phyloP scores from a whole-genome alignment of 2,329 filamentous ascomycete genomes.

The Fusarium odoratissimum region DNA sequence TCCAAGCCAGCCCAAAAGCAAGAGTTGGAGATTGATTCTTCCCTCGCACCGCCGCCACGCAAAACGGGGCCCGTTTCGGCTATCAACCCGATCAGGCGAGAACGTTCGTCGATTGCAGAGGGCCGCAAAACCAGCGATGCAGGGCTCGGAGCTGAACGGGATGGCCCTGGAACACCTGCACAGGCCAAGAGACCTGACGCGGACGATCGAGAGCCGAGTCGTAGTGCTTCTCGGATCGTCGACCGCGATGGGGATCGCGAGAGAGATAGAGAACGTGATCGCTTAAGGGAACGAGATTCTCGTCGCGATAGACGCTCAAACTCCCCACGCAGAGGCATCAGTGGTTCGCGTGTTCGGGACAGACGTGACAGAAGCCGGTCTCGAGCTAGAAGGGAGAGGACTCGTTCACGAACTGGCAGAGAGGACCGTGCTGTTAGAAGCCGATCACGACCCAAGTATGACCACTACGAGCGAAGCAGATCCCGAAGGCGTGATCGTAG shows the following conservation, averaged over 20 bases:
- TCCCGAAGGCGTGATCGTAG: constrained; percentile 53
- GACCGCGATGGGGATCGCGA: constrained; percentile 44
- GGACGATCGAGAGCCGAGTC: constrained; percentile 49
- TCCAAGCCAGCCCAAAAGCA: constrained; percentile 61
- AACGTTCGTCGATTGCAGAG: constrained; percentile 58
- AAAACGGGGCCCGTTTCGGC: constrained; percentile 66
- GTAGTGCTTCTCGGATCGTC: constrained; percentile 48
- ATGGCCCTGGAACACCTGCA: constrained; percentile 49
- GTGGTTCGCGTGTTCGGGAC: constrained; percentile 48
- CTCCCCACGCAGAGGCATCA: constrained; percentile 53
- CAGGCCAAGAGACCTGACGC: constrained; percentile 42
- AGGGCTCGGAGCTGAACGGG: constrained; percentile 50
- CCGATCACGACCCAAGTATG: constrained; percentile 50
- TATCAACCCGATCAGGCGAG: constrained; percentile 65
- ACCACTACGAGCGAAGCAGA: constrained; percentile 51
- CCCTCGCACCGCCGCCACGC: constrained; percentile 66
- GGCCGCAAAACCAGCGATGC: constrained; percentile 53
- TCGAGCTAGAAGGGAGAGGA: constrained; percentile 52
- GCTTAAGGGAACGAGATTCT: constrained; percentile 44
- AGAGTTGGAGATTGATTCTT: constrained; percentile 67
- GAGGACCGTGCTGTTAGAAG: constrained; percentile 50
- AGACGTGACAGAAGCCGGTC: constrained; percentile 54
- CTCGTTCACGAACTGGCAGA: constrained; percentile 53
- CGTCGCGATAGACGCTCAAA: constrained; percentile 53
- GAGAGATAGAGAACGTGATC: constrained; percentile 46